Base-by-base conservation (phyloP, 495 filamentous ascomycete genomes). In the Podospora comata region DNA sequence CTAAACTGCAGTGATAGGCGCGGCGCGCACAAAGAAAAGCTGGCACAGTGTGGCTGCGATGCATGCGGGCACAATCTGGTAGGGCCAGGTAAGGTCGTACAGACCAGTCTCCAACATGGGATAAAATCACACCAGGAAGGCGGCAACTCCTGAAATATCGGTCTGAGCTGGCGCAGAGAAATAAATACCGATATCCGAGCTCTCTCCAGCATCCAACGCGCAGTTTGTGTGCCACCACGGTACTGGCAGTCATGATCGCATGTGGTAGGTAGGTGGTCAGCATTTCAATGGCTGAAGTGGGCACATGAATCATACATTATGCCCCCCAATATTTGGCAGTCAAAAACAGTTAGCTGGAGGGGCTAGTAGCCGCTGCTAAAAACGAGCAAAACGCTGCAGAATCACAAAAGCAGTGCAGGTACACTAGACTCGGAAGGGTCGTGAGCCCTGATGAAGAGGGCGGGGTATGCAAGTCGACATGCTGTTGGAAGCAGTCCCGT, bases 391-490 rank as follows among this genome's bases (percentile, higher is more conserved):
- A 18, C 0, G 39, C 39, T 48, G 9, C 39, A 48, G 39, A 48
- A 9, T 5, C 20, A 16, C 58, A 27, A 18, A 48, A 48, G 39
- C 39, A 48, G 39, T 11, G 39, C 39, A 48, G 39, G 9, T 48
- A 48, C 39, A 48, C 39, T 48, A 48, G 39, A 18, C 39, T 48
- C 39, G 39, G 39, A 48, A 48, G 39, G 5, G 39, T 16, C 39
- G 39, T 2, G 6, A 48, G 39, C 39, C 39, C 39, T 48, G 39
- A 48, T 11, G 39, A 48, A 23, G 23, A 23, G 23, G 39, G 39
- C 39, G 60, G 39, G 39, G 28, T 39, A 62, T 62, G n/a, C 28
- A 62, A 18, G 39, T 28, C 32, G 60, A 62, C 60, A 20, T 34
- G 60, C 28, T 28, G 60, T 39, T 20, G 20, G 39, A 32, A 32